Percentiles rank a stretch among this genome's conserved stretches.
Conservation (phyloP, 257 asterid species). For the Jacaranda copaia region DNA sequence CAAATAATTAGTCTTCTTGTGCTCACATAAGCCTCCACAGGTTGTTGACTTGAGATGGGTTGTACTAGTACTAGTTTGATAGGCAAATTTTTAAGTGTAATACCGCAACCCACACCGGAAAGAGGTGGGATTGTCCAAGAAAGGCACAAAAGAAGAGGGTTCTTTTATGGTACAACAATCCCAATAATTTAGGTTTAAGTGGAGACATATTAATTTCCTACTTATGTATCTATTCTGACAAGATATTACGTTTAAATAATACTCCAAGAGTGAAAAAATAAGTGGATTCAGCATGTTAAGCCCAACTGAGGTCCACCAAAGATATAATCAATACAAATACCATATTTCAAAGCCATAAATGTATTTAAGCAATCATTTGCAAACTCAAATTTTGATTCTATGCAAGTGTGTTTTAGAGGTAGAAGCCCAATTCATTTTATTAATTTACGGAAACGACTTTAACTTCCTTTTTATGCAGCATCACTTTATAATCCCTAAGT, state of each 20-base stretch:
- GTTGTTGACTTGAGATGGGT: background rate
- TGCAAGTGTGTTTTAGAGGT: too few relatives aligned
- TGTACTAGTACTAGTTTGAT: background rate
- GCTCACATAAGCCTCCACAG: conserved; percentile 5
- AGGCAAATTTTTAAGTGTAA: background rate
- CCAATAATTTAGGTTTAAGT: conserved; percentile 12
- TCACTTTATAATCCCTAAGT: background rate
- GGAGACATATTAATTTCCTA: background rate
- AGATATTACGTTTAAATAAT: background rate
- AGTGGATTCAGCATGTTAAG: too few relatives aligned
- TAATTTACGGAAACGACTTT: too few relatives aligned
- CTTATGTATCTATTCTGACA: background rate
- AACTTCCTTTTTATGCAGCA: too few relatives aligned
- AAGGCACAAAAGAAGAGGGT: background rate
- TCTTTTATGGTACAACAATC: conserved; percentile 5
- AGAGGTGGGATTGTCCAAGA: background rate
- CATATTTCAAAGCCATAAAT: too few relatives aligned
- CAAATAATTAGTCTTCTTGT: background rate
- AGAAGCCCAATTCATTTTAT: too few relatives aligned
- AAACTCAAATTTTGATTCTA: too few relatives aligned
- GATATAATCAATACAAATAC: too few relatives aligned
- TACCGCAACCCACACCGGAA: background rate
- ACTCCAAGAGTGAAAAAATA: too few relatives aligned
- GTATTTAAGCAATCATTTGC: too few relatives aligned
- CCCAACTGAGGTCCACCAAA: too few relatives aligned